Percentiles rank a stretch among this genome's conserved stretches.
Conservation (phyloP, 1,284 basidiomycete species). For the Cryptococcus jaspeensis region DNA sequence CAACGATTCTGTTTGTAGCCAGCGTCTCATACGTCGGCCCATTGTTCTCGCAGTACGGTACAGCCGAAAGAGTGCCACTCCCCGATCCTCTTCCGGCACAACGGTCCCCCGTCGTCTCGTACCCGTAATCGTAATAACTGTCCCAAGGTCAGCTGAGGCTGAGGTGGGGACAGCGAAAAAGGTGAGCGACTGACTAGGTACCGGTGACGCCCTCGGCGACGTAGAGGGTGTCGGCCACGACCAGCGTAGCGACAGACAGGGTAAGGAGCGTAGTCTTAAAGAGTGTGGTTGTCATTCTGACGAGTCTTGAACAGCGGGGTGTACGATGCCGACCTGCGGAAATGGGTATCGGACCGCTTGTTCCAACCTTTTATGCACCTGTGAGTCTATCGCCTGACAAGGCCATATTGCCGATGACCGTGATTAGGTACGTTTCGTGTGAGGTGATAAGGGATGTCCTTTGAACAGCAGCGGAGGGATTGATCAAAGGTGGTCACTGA, state of each 20-base stretch:
- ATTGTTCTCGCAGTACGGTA: constrained; percentile 8
- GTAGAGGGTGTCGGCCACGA: constrained; percentile 5
- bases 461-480: no score
- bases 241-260: background rate
- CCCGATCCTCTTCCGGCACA: constrained; percentile 3
- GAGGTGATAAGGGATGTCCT: no score
- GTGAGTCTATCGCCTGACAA: no score
- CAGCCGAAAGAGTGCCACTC: background rate
- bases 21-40: constrained; percentile 3
- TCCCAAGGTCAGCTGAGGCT: background rate
- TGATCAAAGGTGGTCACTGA: no score
- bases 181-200: background rate
- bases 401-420: no score
- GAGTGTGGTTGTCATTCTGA: background rate
- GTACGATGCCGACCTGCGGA: no score
- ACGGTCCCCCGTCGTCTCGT: constrained; percentile 3
- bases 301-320: no score
- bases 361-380: no score
- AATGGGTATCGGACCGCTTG: no score
- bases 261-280: background rate
- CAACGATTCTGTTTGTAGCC: constrained; percentile 11
- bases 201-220: background rate
- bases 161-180: background rate
- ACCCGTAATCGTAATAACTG: constrained; percentile 9
- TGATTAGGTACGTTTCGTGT: no score